Percentiles rank a stretch among this genome's conserved stretches.
Conservation (phyloP, 75 land plant genomes). For the Sequoiadendron giganteum region DNA sequence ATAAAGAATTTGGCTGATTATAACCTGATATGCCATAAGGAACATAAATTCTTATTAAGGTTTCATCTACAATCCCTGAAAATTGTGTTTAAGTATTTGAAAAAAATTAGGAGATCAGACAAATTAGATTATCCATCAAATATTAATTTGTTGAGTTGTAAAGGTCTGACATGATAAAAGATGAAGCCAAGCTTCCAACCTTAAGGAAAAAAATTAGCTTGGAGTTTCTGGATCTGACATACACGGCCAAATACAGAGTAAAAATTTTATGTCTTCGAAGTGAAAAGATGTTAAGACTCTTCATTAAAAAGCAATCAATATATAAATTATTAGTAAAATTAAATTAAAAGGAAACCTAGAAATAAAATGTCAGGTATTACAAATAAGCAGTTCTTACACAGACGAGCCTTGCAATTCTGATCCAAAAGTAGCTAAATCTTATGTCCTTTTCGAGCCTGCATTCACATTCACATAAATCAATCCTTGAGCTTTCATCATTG, state of each 20-base stretch:
- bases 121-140: neutral
- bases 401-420: slow-evolving; percentile 35
- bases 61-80: neutral
- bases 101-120: neutral
- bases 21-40: neutral
- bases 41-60: neutral
- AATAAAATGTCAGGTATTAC: neutral
- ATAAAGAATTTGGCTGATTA: neutral
- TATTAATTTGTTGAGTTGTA: neutral
- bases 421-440: slow-evolving; percentile 55
- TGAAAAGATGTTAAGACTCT: too few relatives aligned
- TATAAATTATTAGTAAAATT: neutral
- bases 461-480: neutral
- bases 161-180: neutral
- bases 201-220: too few relatives aligned
- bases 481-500: neutral
- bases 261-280: too few relatives aligned
- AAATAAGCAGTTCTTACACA: slow-evolving; percentile 23
- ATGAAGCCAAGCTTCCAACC: too few relatives aligned
- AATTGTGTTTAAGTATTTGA: neutral
- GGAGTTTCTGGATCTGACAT: too few relatives aligned
- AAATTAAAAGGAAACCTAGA: too few relatives aligned
- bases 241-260: too few relatives aligned
- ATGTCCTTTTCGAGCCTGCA: slow-evolving; percentile 58
- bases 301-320: too few relatives aligned